Base-by-base conservation (phyloP, 805 yeast species). In the Yamadazyma akitaensis region DNA sequence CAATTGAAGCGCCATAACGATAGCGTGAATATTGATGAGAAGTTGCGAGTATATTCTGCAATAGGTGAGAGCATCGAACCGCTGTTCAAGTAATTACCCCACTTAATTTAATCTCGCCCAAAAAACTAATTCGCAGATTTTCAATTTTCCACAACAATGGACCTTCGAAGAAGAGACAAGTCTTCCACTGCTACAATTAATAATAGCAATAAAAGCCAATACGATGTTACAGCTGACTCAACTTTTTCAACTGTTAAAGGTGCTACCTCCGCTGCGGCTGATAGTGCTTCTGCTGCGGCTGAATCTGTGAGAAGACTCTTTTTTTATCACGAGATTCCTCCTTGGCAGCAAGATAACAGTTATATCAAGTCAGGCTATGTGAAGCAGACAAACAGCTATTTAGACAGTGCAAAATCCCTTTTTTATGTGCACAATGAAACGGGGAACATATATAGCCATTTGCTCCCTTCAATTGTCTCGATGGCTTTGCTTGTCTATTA, bases 341-440 rank as follows among this genome's bases (percentile, higher is more conserved):
- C 66, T 13, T 85, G 94, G 94, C 90, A 84, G 58, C 71, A 76
- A 48, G 94, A 86, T 58, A 86, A 86, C 60, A 85, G 82, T 53
- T 81, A 63, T 58, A 85, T 86, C 39, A 59, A 68, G 35, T 67
- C 80, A 0, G 89, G 89, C 4, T 86, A 86, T 55, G 83, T 85
- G 16, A 72, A 70, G 30, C 81, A 77, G 45, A 79, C 87, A 0
- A 53, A 61, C 30, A 77, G 84, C 26, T 74, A 65, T 51, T 42
- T 47, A 37, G 64, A 61, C 40, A 80, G 85, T 48, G 47, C 81
- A 14, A 53, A 65, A 34, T 76, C 86, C 2, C 60, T 85, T 39
- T 53, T 69, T 7, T 80, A 77, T 53, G 52, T 82, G 37, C 89
- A 85, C 63, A 86, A 86, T 54, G 94, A 85, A 62, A 68, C 88